Conservation (phyloP, 148 eudicot genomes). For the Arctostaphylos glauca region DNA sequence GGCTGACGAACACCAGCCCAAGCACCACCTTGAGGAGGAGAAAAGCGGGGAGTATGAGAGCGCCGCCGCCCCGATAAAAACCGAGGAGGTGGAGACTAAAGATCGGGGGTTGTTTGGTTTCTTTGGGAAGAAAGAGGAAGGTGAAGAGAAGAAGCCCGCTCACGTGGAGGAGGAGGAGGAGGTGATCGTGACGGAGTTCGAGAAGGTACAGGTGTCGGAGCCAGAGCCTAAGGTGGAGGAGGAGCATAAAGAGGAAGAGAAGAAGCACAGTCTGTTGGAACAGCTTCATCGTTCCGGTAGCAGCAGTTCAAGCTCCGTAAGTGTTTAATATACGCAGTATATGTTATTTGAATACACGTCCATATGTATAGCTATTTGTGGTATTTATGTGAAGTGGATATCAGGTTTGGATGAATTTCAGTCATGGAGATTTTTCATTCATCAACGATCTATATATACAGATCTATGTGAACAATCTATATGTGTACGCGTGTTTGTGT, state of each 20-base stretch:
- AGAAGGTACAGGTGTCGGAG: background rate
- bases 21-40: background rate
- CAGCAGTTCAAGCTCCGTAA: background rate
- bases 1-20: background rate
- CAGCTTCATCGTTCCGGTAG: background rate
- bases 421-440: no score
- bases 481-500: no score
- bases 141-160: background rate
- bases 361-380: no score
- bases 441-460: no score
- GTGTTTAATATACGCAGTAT: background rate
- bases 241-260: conserved; percentile 2
- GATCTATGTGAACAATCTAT: no score
- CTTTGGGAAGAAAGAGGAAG: background rate
- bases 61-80: background rate
- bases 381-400: no score
- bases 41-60: background rate
- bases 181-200: background rate
- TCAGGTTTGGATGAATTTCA: no score
- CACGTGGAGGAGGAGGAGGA: background rate
- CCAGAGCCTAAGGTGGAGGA: background rate
- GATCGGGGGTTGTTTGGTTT: background rate
- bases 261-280: background rate
- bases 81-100: background rate
- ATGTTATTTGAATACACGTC: no score